A percentile compares a stretch with the other conserved stretches of the same genome.
Evolutionary conservation across 352 stramenopile genomes (phyloP).

Genomic region (Phytophthora fragariae): DNA sequence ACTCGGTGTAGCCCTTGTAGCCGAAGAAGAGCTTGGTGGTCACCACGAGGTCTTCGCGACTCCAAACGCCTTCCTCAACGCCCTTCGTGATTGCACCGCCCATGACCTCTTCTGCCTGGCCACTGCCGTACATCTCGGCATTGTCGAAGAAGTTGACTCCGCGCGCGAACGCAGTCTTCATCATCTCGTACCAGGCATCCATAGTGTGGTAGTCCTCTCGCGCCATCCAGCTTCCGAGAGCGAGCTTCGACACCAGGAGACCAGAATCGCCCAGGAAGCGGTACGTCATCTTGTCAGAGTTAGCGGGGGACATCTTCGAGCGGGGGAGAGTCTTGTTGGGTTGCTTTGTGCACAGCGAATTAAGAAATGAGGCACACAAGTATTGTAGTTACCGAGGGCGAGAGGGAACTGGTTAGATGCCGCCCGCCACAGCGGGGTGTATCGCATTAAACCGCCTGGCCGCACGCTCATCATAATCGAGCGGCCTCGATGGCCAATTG

Average conservation of each 20-base stretch:
- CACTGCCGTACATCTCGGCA: slow-evolving; percentile 20
- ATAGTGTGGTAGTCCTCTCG: not conserved
- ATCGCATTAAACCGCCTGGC: too few species aligned
- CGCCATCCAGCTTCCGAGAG: not conserved
- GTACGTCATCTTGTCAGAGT: not conserved
- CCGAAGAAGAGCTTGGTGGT: slow-evolving; percentile 33
- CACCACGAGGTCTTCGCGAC: slow-evolving; percentile 30
- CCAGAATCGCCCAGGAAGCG: not conserved
- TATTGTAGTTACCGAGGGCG: too few species aligned
- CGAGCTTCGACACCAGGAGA: slow-evolving; percentile 1
- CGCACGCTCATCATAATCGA: too few species aligned
- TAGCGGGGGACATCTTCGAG: not conserved
- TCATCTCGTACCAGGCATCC: not conserved
- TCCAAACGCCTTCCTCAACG: slow-evolving; percentile 30
- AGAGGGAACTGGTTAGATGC: too few species aligned
- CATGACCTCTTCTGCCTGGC: slow-evolving; percentile 23
- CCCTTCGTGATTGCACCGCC: slow-evolving; percentile 42
- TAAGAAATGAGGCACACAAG: not conserved
- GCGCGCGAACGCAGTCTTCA: not conserved
- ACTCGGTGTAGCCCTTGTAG: not conserved
- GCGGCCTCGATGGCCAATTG: too few species aligned
- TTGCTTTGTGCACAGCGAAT: not conserved
- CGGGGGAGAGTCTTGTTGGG: not conserved
- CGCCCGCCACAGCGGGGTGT: too few species aligned
- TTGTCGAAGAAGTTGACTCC: slow-evolving; percentile 7